phyloP scores from a whole-genome alignment of 345 rosid species.

The Eucalyptus regnans region DNA sequence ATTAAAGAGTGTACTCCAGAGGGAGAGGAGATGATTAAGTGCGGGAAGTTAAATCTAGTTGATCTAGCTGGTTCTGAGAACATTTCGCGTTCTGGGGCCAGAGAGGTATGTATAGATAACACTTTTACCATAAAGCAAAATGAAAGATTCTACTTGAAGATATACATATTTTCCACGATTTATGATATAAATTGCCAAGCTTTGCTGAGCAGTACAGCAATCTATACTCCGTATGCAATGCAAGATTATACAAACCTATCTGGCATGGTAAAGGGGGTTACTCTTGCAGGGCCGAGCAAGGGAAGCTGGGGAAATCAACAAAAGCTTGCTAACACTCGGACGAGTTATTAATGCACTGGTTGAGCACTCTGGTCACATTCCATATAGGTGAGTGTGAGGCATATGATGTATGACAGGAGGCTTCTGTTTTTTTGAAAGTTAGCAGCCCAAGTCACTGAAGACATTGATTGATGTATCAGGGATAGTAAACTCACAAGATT shows the following conservation, averaged over 20 bases:
- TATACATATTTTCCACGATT: neutral
- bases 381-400: conserved; percentile 50
- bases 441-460: neutral
- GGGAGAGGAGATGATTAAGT: conserved; percentile 98
- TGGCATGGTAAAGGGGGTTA: neutral
- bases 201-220: neutral
- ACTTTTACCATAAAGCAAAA: neutral
- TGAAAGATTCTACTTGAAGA: neutral
- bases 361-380: conserved; percentile 98
- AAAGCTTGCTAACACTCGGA: conserved; percentile 97
- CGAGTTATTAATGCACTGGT: conserved; percentile 96
- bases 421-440: neutral
- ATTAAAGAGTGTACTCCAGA: conserved; percentile 93
- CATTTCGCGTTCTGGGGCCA: conserved; percentile 96
- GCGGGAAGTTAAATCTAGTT: conserved; percentile 96
- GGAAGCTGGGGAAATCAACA: conserved; percentile 99
- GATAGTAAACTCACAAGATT: conserved; percentile 96
- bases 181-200: neutral
- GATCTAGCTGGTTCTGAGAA: conserved; percentile 99
- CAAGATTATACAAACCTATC: neutral
- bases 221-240: neutral
- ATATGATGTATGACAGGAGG: neutral
- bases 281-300: conserved; percentile 92
- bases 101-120: conserved; percentile 48
- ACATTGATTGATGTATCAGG: conserved; percentile 32